Percentiles rank a stretch among this genome's conserved stretches.
Conservation (phyloP, 768 basidiomycete genomes). For the Cubamyces sp. region DNA sequence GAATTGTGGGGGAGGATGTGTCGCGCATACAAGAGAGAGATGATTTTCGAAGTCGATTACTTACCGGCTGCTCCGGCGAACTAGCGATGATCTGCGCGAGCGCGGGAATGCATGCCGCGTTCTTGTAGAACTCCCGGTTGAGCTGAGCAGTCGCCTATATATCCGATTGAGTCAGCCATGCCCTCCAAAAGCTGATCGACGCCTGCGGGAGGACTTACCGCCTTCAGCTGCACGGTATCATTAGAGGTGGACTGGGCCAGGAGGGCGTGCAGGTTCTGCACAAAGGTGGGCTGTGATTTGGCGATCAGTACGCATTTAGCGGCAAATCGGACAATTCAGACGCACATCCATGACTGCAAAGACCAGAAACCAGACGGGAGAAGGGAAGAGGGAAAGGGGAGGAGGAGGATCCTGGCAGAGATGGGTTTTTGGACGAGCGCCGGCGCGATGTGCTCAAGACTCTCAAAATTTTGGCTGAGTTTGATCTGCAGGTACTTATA, state of each 20-base stretch:
- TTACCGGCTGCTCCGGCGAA: constrained; percentile 81
- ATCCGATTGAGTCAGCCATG: neutral
- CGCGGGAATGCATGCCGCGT: constrained; percentile 87
- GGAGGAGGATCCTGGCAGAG: constrained; percentile 9
- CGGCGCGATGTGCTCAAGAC: constrained; percentile 3
- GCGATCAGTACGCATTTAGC: constrained; percentile 7
- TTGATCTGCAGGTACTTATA: constrained; percentile 16
- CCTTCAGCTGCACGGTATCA: constrained; percentile 88
- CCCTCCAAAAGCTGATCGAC: constrained; percentile 13
- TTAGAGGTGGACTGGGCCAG: constrained; percentile 85
- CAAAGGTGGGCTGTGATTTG: constrained; percentile 60
- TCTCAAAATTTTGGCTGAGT: constrained; percentile 34
- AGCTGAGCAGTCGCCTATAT: constrained; percentile 86
- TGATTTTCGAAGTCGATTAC: constrained; percentile 38
- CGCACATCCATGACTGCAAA: constrained; percentile 23
- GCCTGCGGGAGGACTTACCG: constrained; percentile 57
- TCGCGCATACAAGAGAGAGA: constrained; percentile 1
- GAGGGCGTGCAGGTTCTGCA: constrained; percentile 82
- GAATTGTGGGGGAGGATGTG: neutral
- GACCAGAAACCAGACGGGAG: constrained; percentile 2
- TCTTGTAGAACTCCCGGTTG: constrained; percentile 93
- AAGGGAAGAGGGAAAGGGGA: constrained; percentile 4
- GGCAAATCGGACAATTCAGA: neutral
- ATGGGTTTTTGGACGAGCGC: constrained; percentile 16
- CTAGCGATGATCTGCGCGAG: constrained; percentile 85